Evolutionary conservation across 2,329 filamentous ascomycete genomes (phyloP).

Genomic region (Beauveria varroae): DNA sequence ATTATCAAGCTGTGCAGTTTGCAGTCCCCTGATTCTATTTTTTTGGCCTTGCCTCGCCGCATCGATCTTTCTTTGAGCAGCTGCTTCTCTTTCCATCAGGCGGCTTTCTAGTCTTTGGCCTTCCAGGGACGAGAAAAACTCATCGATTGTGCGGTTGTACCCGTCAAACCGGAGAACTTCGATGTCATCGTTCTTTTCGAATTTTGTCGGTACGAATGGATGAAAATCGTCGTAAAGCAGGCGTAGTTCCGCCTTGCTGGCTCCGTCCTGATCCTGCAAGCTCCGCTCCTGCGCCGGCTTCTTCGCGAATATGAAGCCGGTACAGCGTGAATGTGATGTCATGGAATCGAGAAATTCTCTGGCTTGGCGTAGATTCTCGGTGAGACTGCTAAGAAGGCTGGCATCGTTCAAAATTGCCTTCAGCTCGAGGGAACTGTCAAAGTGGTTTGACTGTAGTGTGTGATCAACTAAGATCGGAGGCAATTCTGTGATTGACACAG

Average conservation of each 20-base stretch:
- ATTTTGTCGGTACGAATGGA: constrained; percentile 78
- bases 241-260: constrained; percentile 24
- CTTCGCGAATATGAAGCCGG: constrained; percentile 84
- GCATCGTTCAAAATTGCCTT: constrained; percentile 64
- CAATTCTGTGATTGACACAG: constrained; percentile 78
- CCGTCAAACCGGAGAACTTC: constrained; percentile 70
- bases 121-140: constrained; percentile 95
- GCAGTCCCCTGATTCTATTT: constrained; percentile 75
- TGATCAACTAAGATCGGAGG: constrained; percentile 86
- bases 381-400: constrained; percentile 54
- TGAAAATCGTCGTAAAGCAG: constrained; percentile 92
- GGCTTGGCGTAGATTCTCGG: constrained; percentile 63
- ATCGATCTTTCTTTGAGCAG: constrained; percentile 77
- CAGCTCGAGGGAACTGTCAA: constrained; percentile 61
- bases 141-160: constrained; percentile 90
- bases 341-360: constrained; percentile 62
- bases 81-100: constrained; percentile 72
- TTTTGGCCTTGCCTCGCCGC: constrained; percentile 77
- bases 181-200: constrained; percentile 57
- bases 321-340: constrained; percentile 55
- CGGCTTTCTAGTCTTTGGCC: constrained; percentile 84
- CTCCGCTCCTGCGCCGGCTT: background rate
- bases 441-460: constrained; percentile 60
- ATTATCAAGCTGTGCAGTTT: constrained; percentile 75
- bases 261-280: constrained; percentile 14